Conservation (phyloP, 345 rosid species). For the Ceriops zippeliana region DNA sequence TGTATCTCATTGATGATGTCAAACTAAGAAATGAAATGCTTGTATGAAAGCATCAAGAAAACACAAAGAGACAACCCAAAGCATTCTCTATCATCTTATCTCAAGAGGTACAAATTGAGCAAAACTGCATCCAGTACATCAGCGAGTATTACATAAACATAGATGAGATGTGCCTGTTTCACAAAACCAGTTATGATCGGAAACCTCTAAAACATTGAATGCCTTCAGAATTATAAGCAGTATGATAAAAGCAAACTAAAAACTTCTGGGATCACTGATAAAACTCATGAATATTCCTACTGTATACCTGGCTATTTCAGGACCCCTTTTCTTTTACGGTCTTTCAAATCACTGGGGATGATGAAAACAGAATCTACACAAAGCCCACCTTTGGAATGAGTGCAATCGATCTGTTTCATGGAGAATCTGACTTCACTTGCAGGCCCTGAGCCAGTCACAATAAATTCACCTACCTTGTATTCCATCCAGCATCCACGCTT, state of each 20-base stretch:
- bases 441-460: conserved; percentile 54
- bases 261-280: conserved; percentile 19
- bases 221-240: conserved; percentile 39
- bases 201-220: conserved; percentile 31
- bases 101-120: conserved; percentile 19
- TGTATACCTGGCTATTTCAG: conserved; percentile 32
- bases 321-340: conserved; percentile 41
- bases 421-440: conserved; percentile 69
- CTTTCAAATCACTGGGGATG: conserved; percentile 64
- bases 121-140: conserved; percentile 39
- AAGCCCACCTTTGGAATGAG: conserved; percentile 89
- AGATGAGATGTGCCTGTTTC: conserved; percentile 36
- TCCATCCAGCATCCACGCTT: conserved; percentile 93
- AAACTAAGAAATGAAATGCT: conserved; percentile 22
- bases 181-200: conserved; percentile 33
- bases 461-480: conserved; percentile 75
- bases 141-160: conserved; percentile 26
- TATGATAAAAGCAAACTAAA: conserved; percentile 25
- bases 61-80: conserved; percentile 21
- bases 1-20: conserved; percentile 19
- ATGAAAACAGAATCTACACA: conserved; percentile 91
- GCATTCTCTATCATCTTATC: conserved; percentile 25
- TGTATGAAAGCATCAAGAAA: conserved; percentile 10
- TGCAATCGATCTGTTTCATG: conserved; percentile 95
- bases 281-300: conserved; percentile 13